Evolutionary conservation across 306 rosid species (phyloP).

Genomic region (Quercus berberidifolia): DNA sequence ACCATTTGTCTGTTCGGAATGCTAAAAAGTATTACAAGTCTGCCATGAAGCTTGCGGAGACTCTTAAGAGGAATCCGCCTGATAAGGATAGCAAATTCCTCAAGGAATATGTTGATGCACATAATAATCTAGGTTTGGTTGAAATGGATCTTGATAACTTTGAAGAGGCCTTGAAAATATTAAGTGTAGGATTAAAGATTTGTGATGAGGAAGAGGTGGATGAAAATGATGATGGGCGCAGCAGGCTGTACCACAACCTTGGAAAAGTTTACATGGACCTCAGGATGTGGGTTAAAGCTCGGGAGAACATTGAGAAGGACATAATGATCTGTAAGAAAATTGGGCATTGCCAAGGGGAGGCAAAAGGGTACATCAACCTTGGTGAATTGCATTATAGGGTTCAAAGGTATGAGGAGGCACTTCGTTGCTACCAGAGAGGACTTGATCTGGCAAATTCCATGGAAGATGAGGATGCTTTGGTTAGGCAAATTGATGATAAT

Average conservation of each 20-base stretch:
- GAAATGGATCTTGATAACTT: conserved; percentile 81
- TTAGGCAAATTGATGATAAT: conserved; percentile 56
- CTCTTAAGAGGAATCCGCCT: conserved; percentile 61
- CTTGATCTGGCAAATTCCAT: conserved; percentile 52
- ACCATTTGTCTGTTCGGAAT: conserved; percentile 55
- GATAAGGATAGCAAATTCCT: conserved; percentile 38
- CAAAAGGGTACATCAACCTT: conserved; percentile 82
- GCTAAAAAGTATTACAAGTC: conserved; percentile 75
- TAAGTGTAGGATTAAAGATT: conserved; percentile 53
- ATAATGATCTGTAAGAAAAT: conserved; percentile 66
- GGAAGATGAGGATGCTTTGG: conserved; percentile 84
- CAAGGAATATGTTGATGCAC: conserved; percentile 79
- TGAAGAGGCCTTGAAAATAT: conserved; percentile 57
- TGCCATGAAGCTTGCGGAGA: conserved; percentile 68
- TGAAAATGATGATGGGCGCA: conserved; percentile 63
- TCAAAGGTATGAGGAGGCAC: conserved; percentile 71
- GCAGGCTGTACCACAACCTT: conserved; percentile 89
- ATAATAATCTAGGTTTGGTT: conserved; percentile 83
- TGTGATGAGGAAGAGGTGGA: conserved; percentile 80
- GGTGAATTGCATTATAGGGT: conserved; percentile 72
- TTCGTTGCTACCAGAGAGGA: conserved; percentile 54
- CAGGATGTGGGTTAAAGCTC: conserved; percentile 71
- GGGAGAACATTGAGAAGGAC: conserved; percentile 59
- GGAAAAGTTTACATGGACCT: conserved; percentile 74
- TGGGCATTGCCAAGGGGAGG: conserved; percentile 83